Evolutionary conservation across 768 basidiomycete species (phyloP), one percentile per base, ranked within the genome.

Genomic region (Tricholoma hemisulphureum): DNA sequence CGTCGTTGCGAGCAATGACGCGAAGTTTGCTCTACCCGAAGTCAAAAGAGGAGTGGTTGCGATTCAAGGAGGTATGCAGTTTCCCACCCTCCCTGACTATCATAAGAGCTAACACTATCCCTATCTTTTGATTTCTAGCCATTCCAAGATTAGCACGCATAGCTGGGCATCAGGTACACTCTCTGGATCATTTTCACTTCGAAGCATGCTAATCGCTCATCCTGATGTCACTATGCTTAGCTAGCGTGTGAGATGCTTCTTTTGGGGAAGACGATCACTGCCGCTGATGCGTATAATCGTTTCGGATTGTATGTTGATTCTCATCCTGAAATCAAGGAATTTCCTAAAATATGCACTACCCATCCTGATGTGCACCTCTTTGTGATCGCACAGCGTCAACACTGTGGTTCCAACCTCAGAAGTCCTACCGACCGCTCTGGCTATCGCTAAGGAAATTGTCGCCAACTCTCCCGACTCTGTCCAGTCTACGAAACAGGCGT

Each of bases 391-490:
- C 58, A 89, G 90, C 67, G 85, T 94, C 48, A 94, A 93, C 71
- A 66, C 73, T 52, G 79, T 93, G 9, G 89, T 90, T 1, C 80
- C 85, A 9, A 68, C 75, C 34, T 63, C 74, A 0, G 65, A 83
- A 41, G 81, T 92, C 2, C 63, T 93, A 10, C 61, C 81, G 6
- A 77, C 83, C 7, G 91, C 92, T 2, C 69, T 93, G 26, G 72
- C 75, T 3, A 69, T 84, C 56, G 91, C 93, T 2, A 71, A 77
- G 53, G 73, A 80, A 54, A 85, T 93, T 59, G 71, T 71, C 14
- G 65, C 67, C 21, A 89, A 89, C 63, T 91, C 89, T 1, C 93
- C 92, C 0, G 93, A 93, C 68, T 79, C 91, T 0, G 86, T 93
- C 1, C 87, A 89, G 62, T 79, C 82, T 46, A 88, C 90, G 2